phyloP scores from a whole-genome alignment of 306 rosid genomes.

The Canavalia gladiata region DNA sequence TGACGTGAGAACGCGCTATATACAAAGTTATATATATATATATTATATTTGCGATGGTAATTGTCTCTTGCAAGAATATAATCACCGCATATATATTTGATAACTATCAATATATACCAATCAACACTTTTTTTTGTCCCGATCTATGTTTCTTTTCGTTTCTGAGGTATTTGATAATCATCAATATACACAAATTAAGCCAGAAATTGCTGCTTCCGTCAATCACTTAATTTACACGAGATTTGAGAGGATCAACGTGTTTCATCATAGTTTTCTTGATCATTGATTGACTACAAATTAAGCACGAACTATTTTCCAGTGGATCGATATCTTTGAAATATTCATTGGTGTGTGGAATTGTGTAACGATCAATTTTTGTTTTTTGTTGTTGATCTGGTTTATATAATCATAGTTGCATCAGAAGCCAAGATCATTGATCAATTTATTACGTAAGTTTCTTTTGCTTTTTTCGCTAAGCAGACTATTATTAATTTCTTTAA shows the following conservation, averaged over 20 bases:
- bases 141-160: conserved; percentile 14
- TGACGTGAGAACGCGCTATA: conserved; percentile 22
- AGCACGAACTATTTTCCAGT: conserved; percentile 5
- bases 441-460: background rate
- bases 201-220: background rate
- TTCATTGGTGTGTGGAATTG: background rate
- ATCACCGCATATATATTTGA: background rate
- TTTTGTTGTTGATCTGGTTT: background rate
- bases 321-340: conserved; percentile 17
- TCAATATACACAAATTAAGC: background rate
- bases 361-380: background rate
- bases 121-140: background rate
- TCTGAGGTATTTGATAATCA: conserved; percentile 4
- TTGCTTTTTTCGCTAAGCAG: background rate
- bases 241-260: conserved; percentile 24
- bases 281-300: conserved; percentile 14
- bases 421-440: conserved; percentile 26
- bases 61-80: conserved; percentile 3
- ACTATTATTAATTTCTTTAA: background rate
- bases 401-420: conserved; percentile 1
- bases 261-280: conserved; percentile 23
- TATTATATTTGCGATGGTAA: conserved; percentile 18
- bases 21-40: background rate
- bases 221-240: background rate
- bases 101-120: background rate